Evolutionary conservation across 768 basidiomycete species (phyloP).

Genomic region (Suillus sp.): DNA sequence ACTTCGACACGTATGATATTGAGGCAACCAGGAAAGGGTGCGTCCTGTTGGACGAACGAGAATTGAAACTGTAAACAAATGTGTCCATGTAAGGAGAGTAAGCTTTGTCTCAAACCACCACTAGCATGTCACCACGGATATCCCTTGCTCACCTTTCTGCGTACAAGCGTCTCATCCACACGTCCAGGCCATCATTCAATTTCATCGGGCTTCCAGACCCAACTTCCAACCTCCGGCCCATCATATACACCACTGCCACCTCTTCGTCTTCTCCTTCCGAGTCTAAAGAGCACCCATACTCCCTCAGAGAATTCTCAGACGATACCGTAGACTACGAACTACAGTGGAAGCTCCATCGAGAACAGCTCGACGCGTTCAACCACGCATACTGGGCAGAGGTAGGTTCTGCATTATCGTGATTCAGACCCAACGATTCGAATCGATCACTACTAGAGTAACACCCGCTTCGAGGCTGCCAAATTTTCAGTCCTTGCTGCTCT

Average conservation of each 20-base stretch:
- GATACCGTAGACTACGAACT: conserved; percentile 46
- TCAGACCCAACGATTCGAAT: conserved; percentile 7
- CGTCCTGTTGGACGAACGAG: neutral
- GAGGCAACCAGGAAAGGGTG: neutral
- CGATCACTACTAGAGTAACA: conserved; percentile 59
- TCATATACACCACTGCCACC: conserved; percentile 72
- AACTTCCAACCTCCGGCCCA: conserved; percentile 76
- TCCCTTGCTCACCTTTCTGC: neutral
- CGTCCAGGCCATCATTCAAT: conserved; percentile 33
- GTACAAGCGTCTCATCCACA: conserved; percentile 20
- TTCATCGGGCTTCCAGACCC: conserved; percentile 76
- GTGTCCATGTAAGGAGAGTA: neutral
- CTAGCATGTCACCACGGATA: neutral
- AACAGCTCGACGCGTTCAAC: conserved; percentile 74
- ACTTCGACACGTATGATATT: neutral
- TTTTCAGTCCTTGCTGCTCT: conserved; percentile 56
- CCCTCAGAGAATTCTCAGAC: conserved; percentile 66
- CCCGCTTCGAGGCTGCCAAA: conserved; percentile 76
- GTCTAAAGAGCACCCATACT: conserved; percentile 64
- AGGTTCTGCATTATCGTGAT: conserved; percentile 32
- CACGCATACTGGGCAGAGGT: conserved; percentile 84
- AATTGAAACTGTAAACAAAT: neutral
- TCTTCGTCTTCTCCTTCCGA: conserved; percentile 35
- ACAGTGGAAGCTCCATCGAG: conserved; percentile 69
- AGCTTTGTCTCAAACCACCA: neutral